Percentiles rank a stretch among this genome's conserved stretches.
Evolutionary conservation across 768 basidiomycete species (phyloP).

Genomic region (Suillus plorans): DNA sequence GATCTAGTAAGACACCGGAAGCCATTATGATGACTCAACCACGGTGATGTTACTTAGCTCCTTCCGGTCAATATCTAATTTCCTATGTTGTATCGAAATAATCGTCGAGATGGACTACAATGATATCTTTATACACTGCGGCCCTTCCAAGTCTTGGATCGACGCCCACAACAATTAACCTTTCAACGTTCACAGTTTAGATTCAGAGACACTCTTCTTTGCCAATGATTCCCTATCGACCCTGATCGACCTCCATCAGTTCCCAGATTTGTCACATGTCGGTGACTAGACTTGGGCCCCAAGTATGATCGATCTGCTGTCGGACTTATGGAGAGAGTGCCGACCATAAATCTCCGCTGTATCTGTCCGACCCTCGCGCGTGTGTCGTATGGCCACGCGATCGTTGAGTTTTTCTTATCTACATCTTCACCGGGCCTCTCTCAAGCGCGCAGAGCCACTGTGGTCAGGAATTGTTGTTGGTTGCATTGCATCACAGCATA

Average conservation of each 20-base stretch:
- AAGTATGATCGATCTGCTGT: constrained; percentile 4
- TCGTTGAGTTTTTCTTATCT: not conserved
- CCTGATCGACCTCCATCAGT: constrained; percentile 6
- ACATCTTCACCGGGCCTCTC: not conserved
- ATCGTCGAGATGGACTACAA: not conserved
- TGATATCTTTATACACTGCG: not conserved
- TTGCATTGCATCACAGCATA: not conserved
- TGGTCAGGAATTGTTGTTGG: not conserved
- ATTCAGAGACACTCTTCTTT: constrained; percentile 4
- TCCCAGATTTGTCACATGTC: constrained; percentile 5
- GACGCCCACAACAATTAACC: constrained; percentile 2
- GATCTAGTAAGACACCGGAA: constrained; percentile 22
- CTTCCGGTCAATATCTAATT: not conserved
- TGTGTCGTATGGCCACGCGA: constrained; percentile 1
- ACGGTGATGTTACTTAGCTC: constrained; percentile 11
- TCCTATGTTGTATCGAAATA: not conserved
- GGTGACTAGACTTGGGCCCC: constrained; percentile 4
- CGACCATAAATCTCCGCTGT: constrained; percentile 6
- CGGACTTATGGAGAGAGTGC: constrained; percentile 2
- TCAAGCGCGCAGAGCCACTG: not conserved
- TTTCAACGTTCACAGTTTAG: constrained; percentile 6
- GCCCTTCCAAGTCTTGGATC: not conserved
- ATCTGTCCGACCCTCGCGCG: not conserved
- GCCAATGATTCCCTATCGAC: constrained; percentile 5
- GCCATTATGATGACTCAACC: constrained; percentile 11